Evolutionary conservation across 345 rosid species (phyloP).

Genomic region (Brassica incana): DNA sequence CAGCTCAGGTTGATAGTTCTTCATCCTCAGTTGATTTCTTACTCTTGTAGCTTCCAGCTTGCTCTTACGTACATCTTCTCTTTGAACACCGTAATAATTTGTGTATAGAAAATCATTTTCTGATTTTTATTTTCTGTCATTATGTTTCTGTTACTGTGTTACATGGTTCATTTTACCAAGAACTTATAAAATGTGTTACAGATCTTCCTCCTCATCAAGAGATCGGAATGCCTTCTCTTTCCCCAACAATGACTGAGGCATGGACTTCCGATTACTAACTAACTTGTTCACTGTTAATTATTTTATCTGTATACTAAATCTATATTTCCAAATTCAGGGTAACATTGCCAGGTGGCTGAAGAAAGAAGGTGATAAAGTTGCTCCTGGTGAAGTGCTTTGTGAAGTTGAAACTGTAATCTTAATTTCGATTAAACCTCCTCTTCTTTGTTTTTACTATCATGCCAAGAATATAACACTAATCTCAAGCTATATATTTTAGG

Average conservation of each 20-base stretch:
- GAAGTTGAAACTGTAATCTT: constrained; percentile 95
- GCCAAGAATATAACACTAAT: constrained; percentile 8
- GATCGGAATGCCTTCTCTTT: constrained; percentile 99
- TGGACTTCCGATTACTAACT: constrained; percentile 23
- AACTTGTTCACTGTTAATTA: background rate
- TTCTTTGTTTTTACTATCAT: background rate
- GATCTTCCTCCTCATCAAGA: constrained; percentile 96
- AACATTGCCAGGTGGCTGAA: constrained; percentile 97
- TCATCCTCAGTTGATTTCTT: background rate
- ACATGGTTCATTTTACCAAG: constrained; percentile 1
- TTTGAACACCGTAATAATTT: constrained; percentile 3
- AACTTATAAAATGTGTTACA: constrained; percentile 42
- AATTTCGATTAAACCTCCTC: background rate
- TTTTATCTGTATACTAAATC: constrained; percentile 22
- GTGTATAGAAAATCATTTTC: background rate
- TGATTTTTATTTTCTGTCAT: too few species aligned
- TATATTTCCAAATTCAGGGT: constrained; percentile 57
- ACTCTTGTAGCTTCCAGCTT: constrained; percentile 2
- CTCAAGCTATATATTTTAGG: constrained; percentile 47
- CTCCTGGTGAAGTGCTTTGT: constrained; percentile 94
- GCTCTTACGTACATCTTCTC: background rate
- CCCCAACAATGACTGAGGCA: constrained; percentile 98
- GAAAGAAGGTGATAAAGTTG: constrained; percentile 90
- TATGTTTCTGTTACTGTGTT: background rate
- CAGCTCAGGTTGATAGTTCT: constrained; percentile 54